phyloP scores from a whole-genome alignment of 805 yeast genomes.

The Pichia pseudocactophila region DNA sequence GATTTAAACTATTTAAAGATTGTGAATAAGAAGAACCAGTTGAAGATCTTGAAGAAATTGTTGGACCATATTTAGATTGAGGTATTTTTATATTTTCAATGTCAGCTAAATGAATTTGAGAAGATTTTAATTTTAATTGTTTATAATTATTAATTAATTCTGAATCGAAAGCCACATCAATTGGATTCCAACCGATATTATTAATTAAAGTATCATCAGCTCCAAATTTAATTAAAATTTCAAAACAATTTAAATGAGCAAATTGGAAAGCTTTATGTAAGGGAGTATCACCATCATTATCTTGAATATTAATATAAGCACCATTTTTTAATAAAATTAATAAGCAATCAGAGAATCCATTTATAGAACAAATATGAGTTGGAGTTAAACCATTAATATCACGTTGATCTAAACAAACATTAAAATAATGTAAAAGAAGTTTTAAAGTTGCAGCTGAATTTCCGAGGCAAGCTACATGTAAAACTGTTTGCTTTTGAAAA shows the following conservation, averaged over 20 bases:
- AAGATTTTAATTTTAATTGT: slow-evolving; percentile 20
- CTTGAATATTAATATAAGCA: slow-evolving; percentile 66
- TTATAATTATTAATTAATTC: slow-evolving; percentile 39
- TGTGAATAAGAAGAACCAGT: neutral
- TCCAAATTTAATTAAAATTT: slow-evolving; percentile 40
- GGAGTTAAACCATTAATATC: slow-evolving; percentile 48
- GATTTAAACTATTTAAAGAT: slow-evolving; percentile 1
- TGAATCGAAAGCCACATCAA: slow-evolving; percentile 48
- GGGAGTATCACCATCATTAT: slow-evolving; percentile 71
- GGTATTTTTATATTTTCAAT: slow-evolving; percentile 1
- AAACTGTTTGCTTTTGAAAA: slow-evolving; percentile 51
- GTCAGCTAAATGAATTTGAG: slow-evolving; percentile 12
- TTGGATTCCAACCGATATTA: slow-evolving; percentile 54
- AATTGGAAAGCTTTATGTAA: slow-evolving; percentile 73
- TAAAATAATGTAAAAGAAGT: slow-evolving; percentile 56
- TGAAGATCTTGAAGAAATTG: neutral
- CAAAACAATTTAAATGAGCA: slow-evolving; percentile 51
- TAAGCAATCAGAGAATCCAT: slow-evolving; percentile 55
- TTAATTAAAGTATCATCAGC: slow-evolving; percentile 44
- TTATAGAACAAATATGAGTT: slow-evolving; percentile 56
- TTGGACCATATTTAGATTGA: slow-evolving; percentile 1
- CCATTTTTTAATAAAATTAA: slow-evolving; percentile 61
- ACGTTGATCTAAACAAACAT: slow-evolving; percentile 37
- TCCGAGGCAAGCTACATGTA: slow-evolving; percentile 58
- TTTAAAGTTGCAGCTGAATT: slow-evolving; percentile 58